Conservation (phyloP, 108 stramenopile species). For the Nitzschia inconspicua region DNA sequence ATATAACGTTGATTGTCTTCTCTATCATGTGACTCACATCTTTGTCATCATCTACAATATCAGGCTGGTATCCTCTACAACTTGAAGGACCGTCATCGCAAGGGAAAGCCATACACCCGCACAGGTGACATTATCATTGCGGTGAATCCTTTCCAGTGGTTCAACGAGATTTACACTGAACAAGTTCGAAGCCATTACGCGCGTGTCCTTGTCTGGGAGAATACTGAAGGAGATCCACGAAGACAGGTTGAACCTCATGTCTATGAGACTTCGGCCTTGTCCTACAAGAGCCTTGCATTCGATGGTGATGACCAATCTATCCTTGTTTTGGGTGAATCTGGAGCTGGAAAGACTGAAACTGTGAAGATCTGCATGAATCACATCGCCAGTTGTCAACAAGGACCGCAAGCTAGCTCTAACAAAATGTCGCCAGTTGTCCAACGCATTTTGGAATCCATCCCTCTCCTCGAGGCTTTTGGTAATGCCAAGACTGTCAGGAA, state of each 20-base stretch:
- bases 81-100: conserved; percentile 57
- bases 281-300: conserved; percentile 66
- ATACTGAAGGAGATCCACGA: conserved; percentile 30
- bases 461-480: conserved; percentile 86
- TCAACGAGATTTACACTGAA: conserved; percentile 67
- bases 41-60: neutral
- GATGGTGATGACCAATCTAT: conserved; percentile 66
- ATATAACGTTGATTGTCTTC: too few relatives aligned
- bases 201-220: conserved; percentile 51
- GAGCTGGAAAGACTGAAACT: conserved; percentile 92
- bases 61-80: conserved; percentile 83
- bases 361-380: too few relatives aligned
- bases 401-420: conserved; percentile 12
- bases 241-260: conserved; percentile 63
- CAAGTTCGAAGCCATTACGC: conserved; percentile 61
- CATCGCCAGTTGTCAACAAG: conserved; percentile 51
- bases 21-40: neutral
- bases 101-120: conserved; percentile 82
- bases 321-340: too few relatives aligned
- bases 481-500: conserved; percentile 84
- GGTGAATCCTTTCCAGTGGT: conserved; percentile 91
- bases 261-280: conserved; percentile 76
- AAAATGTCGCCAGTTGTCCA: conserved; percentile 30
- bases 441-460: conserved; percentile 79
- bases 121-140: conserved; percentile 92